phyloP scores from a whole-genome alignment of 345 rosid genomes.

The Hibiscus mutabilis region DNA sequence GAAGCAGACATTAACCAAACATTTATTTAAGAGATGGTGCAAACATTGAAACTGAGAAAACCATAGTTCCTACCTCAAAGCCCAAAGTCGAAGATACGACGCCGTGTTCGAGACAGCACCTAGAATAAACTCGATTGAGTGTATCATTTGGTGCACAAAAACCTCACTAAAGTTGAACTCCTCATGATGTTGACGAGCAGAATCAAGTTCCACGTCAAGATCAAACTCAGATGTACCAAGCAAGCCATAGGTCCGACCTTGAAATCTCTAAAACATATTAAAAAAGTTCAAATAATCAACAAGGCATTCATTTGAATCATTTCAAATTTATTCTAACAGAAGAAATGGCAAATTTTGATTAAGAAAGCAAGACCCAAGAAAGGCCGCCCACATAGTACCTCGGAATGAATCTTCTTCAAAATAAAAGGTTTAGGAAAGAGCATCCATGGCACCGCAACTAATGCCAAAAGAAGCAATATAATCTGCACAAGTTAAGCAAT shows the following conservation, averaged over 20 bases:
- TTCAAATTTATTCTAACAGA: not conserved
- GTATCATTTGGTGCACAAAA: conserved; percentile 99
- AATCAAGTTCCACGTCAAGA: conserved; percentile 67
- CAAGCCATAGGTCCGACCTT: conserved; percentile 82
- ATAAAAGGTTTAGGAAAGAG: conserved; percentile 94
- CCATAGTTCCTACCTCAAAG: conserved; percentile 56
- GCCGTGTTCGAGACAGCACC: conserved; percentile 99
- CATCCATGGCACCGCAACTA: conserved; percentile 96
- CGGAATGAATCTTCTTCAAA: conserved; percentile 68
- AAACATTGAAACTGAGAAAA: not conserved
- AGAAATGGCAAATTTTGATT: not conserved
- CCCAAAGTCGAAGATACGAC: conserved; percentile 99
- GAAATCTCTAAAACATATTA: conserved; percentile 57
- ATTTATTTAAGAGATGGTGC: not conserved
- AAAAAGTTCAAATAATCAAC: not conserved
- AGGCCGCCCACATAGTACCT: conserved; percentile 37
- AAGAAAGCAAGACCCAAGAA: not conserved
- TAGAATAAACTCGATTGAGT: conserved; percentile 90
- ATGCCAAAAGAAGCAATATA: conserved; percentile 63
- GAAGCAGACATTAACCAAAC: conserved; percentile 2
- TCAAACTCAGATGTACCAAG: conserved; percentile 81
- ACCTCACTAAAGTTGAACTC: conserved; percentile 95
- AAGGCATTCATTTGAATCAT: conserved; percentile 5
- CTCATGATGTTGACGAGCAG: conserved; percentile 68
- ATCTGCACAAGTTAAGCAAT: conserved; percentile 52